Evolutionary conservation across 208 protist species (phyloP).

Genomic region (Wallacemonas sp.): DNA sequence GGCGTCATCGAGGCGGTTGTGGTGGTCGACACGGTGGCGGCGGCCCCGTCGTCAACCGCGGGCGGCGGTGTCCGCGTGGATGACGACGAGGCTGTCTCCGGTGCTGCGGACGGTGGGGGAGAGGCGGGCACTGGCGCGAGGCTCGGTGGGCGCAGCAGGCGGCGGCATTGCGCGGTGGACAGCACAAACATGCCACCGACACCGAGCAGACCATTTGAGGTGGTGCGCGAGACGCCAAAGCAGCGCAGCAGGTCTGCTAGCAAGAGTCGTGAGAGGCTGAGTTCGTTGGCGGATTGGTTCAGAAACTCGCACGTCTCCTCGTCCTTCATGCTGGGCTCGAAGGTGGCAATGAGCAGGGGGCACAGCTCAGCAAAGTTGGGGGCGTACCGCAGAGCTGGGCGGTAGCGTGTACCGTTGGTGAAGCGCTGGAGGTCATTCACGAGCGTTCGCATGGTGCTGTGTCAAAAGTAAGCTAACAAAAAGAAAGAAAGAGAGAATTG

Average conservation of each 20-base stretch:
- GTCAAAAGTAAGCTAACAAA: constrained; percentile 17
- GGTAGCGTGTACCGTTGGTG: constrained; percentile 33
- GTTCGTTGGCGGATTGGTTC: constrained; percentile 26
- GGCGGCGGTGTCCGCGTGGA: too few relatives aligned
- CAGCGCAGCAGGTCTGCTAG: constrained; percentile 40
- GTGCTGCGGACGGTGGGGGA: background rate
- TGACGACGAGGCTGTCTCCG: too few relatives aligned
- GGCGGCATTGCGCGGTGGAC: constrained; percentile 61
- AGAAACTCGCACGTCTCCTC: constrained; percentile 62
- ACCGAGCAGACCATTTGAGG: constrained; percentile 65
- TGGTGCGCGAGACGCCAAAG: constrained; percentile 71
- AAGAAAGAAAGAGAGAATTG: constrained; percentile 8
- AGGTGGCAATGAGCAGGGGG: constrained; percentile 30
- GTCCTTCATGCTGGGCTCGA: constrained; percentile 50
- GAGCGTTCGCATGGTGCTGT: constrained; percentile 24
- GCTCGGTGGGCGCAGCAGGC: constrained; percentile 40
- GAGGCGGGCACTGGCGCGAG: constrained; percentile 1
- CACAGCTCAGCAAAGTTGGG: constrained; percentile 41
- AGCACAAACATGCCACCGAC: constrained; percentile 84
- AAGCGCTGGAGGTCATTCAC: constrained; percentile 41
- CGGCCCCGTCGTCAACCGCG: too few relatives aligned
- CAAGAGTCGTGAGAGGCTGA: constrained; percentile 43
- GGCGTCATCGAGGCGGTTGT: too few relatives aligned
- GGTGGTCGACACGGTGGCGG: too few relatives aligned
- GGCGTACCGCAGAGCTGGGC: constrained; percentile 54